phyloP scores from a whole-genome alignment of 2,329 filamentous ascomycete genomes.

The Aspergillus vadensis region DNA sequence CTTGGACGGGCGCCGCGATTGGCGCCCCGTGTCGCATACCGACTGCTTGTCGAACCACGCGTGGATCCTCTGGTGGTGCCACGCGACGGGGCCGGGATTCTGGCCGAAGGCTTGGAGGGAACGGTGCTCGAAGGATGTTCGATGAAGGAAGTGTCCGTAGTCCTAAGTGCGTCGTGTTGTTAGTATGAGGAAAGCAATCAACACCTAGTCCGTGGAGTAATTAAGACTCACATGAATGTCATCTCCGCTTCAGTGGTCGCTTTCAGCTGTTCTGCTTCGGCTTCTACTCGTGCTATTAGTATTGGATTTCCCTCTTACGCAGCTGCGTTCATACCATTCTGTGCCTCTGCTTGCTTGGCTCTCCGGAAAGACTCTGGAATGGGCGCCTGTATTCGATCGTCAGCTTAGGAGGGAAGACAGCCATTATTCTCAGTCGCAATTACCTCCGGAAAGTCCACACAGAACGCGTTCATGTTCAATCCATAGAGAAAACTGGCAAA shows the following conservation, averaged over 20 bases:
- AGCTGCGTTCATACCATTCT: constrained; percentile 40
- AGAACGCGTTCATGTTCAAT: constrained; percentile 98
- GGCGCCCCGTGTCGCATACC: constrained; percentile 43
- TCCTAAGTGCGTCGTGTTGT: constrained; percentile 55
- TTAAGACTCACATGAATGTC: constrained; percentile 72
- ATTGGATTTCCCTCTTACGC: background rate
- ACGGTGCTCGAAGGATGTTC: constrained; percentile 68
- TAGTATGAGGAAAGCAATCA: constrained; percentile 5
- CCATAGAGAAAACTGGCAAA: constrained; percentile 96
- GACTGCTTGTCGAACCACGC: constrained; percentile 29
- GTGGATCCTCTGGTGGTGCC: constrained; percentile 26
- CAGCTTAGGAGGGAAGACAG: constrained; percentile 4
- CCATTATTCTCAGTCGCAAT: background rate
- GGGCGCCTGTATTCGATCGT: constrained; percentile 62
- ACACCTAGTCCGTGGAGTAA: background rate
- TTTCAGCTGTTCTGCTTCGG: constrained; percentile 34
- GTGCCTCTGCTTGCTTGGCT: constrained; percentile 60
- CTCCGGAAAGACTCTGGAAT: constrained; percentile 79
- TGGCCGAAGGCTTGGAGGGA: constrained; percentile 51
- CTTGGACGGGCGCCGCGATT: constrained; percentile 37
- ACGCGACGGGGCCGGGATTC: constrained; percentile 30
- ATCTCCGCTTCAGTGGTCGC: constrained; percentile 64
- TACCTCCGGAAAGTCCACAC: constrained; percentile 95
- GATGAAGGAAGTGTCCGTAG: constrained; percentile 87
- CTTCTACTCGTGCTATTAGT: constrained; percentile 29